Conservation (phyloP, 345 rosid species). For the Corchorus olitorius region DNA sequence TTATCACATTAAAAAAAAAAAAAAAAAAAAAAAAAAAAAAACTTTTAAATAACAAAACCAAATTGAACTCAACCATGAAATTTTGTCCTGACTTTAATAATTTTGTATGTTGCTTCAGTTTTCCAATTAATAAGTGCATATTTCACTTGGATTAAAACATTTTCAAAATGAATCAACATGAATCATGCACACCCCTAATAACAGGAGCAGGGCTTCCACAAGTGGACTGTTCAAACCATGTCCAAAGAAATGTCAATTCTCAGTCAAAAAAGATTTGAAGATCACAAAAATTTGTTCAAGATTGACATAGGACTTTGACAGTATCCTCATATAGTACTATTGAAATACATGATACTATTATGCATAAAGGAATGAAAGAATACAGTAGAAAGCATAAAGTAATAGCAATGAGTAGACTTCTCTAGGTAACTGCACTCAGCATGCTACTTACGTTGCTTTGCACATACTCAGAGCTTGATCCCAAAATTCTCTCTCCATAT, state of each 20-base stretch:
- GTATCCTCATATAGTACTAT: too few relatives aligned
- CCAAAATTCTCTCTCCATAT: constrained; percentile 86
- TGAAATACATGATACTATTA: neutral
- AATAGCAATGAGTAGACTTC: neutral
- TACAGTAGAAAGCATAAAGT: neutral
- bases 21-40: neutral
- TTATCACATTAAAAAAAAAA: neutral
- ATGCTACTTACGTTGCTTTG: constrained; percentile 90
- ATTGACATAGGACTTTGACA: neutral
- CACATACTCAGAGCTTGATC: constrained; percentile 95
- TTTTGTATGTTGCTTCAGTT: neutral
- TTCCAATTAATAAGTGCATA: neutral
- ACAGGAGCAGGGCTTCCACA: neutral
- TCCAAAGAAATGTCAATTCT: neutral
- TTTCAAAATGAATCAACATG: neutral
- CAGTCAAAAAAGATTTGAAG: neutral
- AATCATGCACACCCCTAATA: neutral
- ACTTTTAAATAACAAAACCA: neutral
- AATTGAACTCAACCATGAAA: neutral
- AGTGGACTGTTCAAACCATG: neutral
- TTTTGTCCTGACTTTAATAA: neutral
- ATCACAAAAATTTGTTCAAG: neutral
- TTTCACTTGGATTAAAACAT: neutral
- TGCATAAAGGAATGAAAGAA: neutral
- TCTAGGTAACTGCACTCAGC: neutral